These are phyloP conservation scores for Graphium sp. DNA, from an alignment of 2,329 filamentous ascomycete genomes.

Conservation along the genomic window DNA sequence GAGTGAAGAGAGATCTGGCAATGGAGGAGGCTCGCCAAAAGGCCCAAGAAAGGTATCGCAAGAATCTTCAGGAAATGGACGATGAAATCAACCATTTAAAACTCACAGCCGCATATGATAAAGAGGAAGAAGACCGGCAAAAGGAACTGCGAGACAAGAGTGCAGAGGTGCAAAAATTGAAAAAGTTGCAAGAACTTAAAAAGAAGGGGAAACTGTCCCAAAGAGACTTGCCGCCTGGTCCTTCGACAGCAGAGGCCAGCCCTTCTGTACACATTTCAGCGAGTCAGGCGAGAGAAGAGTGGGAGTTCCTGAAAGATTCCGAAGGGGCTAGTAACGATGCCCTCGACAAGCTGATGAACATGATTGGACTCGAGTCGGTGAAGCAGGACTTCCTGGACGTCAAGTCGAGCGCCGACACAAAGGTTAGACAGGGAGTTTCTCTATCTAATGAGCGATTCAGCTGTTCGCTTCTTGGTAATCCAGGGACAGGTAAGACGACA, in stretches of 20 bases:
- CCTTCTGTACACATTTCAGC: not conserved
- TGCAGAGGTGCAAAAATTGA: not conserved
- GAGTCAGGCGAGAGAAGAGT: constrained; percentile 29
- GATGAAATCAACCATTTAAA: constrained; percentile 7
- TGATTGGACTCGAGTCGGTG: constrained; percentile 56
- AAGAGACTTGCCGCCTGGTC: not conserved
- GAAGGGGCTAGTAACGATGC: constrained; percentile 31
- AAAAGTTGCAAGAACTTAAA: not conserved
- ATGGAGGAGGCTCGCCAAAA: constrained; percentile 29
- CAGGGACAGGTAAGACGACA: constrained; percentile 41
- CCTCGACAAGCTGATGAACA: constrained; percentile 48
- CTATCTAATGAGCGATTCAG: constrained; percentile 40
- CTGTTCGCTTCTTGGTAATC: constrained; percentile 45
- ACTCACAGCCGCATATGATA: not conserved
- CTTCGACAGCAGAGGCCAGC: constrained; percentile 1
- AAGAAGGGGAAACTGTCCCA: not conserved
- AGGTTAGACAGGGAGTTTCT: constrained; percentile 29
- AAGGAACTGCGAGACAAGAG: not conserved
- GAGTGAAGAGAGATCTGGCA: constrained; percentile 25
- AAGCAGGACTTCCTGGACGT: constrained; percentile 46
- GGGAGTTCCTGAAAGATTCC: constrained; percentile 35
- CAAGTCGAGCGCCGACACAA: constrained; percentile 45
- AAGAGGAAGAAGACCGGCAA: constrained; percentile 5
- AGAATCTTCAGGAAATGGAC: constrained; percentile 17
- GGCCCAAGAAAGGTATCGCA: constrained; percentile 24